phyloP scores from a whole-genome alignment of 495 filamentous ascomycete genomes.

The Pyronema domesticum region DNA sequence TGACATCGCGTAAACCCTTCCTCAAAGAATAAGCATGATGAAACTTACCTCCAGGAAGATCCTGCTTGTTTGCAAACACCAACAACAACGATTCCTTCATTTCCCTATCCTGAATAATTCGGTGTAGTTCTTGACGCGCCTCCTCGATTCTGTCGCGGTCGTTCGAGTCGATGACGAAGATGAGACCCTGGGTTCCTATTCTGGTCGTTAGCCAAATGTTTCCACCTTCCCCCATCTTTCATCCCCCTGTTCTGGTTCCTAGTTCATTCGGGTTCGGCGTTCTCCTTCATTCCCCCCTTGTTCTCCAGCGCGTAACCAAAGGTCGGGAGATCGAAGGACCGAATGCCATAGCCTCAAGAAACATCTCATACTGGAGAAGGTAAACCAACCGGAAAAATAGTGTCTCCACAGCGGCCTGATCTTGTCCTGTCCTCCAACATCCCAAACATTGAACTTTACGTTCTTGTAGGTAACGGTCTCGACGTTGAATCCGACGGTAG shows the following conservation, averaged over 20 bases:
- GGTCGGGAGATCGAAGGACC: background rate
- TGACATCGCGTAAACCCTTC: background rate
- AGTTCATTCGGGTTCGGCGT: background rate
- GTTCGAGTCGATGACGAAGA: constrained; percentile 91
- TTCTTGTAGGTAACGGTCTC: constrained; percentile 99
- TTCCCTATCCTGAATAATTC: constrained; percentile 92
- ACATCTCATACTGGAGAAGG: background rate
- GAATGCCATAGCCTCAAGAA: background rate
- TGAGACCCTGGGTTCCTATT: constrained; percentile 79
- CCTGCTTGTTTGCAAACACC: constrained; percentile 98
- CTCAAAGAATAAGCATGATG: background rate
- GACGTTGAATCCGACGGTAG: constrained; percentile 97
- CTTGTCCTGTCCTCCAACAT: constrained; percentile 98
- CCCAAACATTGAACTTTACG: constrained; percentile 99
- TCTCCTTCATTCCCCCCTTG: background rate
- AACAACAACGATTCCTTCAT: constrained; percentile 92
- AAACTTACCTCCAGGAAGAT: constrained; percentile 61
- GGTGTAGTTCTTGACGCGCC: constrained; percentile 72
- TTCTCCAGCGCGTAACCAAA: background rate
- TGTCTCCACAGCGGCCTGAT: constrained; percentile 95
- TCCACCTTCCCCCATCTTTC: constrained; percentile 2
- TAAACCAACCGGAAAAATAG: constrained; percentile 73
- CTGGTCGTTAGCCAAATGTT: background rate
- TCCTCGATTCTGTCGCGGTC: constrained; percentile 78
- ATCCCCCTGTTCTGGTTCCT: background rate